These are phyloP conservation scores for Eucalyptus curtisii DNA, from an alignment of 345 rosid genomes.

Conservation along the genomic window DNA sequence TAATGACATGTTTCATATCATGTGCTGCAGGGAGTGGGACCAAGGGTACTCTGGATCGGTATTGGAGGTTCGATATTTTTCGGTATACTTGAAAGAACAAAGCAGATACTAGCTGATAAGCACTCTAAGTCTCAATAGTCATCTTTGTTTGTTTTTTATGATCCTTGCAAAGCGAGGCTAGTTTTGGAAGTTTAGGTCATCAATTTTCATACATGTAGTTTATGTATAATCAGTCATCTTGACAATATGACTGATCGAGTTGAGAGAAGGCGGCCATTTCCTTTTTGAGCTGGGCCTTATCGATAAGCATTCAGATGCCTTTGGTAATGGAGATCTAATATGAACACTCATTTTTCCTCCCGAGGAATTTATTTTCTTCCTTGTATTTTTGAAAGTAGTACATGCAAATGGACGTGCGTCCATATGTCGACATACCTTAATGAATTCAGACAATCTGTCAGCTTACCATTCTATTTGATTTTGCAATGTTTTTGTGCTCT, in stretches of 20 bases:
- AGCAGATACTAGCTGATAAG: constrained; percentile 52
- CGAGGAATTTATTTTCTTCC: not conserved
- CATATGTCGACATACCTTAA: not conserved
- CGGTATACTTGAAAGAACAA: constrained; percentile 71
- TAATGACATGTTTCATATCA: not conserved
- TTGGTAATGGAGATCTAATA: not conserved
- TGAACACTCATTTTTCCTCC: not conserved
- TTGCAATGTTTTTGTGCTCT: not conserved
- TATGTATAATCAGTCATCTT: not conserved
- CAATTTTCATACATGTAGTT: not conserved
- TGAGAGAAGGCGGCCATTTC: not conserved
- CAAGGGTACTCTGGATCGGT: constrained; percentile 90
- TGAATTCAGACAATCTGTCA: not conserved
- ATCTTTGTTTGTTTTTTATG: not conserved
- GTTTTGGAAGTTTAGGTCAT: not conserved
- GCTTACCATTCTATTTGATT: not conserved
- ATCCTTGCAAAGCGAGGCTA: not conserved
- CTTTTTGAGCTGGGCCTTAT: not conserved
- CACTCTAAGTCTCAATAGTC: constrained; percentile 11
- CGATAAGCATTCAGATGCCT: not conserved
- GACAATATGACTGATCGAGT: not conserved
- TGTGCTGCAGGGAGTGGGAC: constrained; percentile 61
- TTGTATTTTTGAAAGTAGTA: not conserved
- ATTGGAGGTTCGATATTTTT: constrained; percentile 88
- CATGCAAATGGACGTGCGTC: not conserved